Percentiles rank a stretch among this genome's conserved stretches.
These are phyloP conservation scores for Xerocomus potaroensis DNA, from an alignment of 768 basidiomycete genomes.

Conservation along the genomic window DNA sequence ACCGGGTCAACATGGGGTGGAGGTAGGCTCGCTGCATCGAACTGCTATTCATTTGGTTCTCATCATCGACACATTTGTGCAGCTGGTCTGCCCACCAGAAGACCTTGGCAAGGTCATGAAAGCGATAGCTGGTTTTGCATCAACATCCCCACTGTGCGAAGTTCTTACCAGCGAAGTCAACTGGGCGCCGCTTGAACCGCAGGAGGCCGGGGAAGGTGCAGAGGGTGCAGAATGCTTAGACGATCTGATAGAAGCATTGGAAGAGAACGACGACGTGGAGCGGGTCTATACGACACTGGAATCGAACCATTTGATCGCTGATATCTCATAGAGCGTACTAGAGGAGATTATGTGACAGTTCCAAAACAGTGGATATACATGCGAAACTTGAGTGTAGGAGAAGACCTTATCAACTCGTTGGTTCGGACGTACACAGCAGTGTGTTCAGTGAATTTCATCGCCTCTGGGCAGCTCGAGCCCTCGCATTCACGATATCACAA, in stretches of 20 bases:
- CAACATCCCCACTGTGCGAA: slow-evolving; percentile 30
- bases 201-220: slow-evolving; percentile 35
- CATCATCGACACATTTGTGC: background rate
- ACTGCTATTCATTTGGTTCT: background rate
- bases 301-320: slow-evolving; percentile 22
- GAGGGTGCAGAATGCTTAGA: slow-evolving; percentile 35
- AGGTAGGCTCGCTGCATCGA: slow-evolving; percentile 24
- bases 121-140: slow-evolving; percentile 25
- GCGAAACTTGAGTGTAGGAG: background rate
- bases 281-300: slow-evolving; percentile 56
- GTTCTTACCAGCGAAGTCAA: slow-evolving; percentile 49
- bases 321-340: slow-evolving; percentile 15
- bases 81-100: slow-evolving; percentile 47
- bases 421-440: background rate
- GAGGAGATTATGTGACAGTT: background rate
- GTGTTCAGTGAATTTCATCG: background rate
- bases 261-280: slow-evolving; percentile 54
- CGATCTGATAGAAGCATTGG: slow-evolving; percentile 47
- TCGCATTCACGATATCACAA: too few relatives aligned
- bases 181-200: slow-evolving; percentile 48
- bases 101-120: slow-evolving; percentile 37
- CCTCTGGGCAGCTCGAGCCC: too few relatives aligned
- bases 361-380: background rate
- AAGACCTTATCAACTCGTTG: background rate
- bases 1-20: slow-evolving; percentile 31